Conservation (phyloP, 1,284 basidiomycete species). For the Vanrija sp. region DNA sequence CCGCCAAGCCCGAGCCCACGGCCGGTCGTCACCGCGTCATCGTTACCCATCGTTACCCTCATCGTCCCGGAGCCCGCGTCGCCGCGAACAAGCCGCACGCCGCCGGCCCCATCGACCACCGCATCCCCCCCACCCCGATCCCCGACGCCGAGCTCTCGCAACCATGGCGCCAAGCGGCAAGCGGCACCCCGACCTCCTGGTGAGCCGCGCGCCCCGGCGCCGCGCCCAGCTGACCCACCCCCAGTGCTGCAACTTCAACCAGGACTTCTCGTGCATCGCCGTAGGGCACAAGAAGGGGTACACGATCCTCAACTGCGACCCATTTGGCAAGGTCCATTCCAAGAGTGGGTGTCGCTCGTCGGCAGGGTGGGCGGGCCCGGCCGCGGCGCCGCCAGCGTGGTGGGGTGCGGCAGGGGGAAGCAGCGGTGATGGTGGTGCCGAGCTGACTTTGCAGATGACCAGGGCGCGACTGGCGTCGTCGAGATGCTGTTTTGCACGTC, state of each 20-base stretch:
- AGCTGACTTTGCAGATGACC: constrained; percentile 56
- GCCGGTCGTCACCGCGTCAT: neutral
- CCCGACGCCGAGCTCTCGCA: neutral
- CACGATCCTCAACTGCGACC: constrained; percentile 95
- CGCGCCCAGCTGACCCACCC: neutral
- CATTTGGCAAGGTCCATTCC: constrained; percentile 91
- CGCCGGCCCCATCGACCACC: neutral
- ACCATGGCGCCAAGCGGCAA: constrained; percentile 27
- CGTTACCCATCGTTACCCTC: no score
- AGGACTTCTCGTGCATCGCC: constrained; percentile 66
- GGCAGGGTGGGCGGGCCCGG: neutral
- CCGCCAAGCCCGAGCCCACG: neutral
- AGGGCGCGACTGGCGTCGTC: constrained; percentile 89
- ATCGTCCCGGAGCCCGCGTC: no score
- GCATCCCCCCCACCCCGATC: neutral
- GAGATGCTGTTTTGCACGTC: constrained; percentile 99
- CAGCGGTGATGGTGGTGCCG: neutral
- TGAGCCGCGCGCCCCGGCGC: constrained; percentile 10
- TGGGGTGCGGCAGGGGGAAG: neutral
- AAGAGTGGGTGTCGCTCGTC: constrained; percentile 58
- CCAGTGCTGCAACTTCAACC: constrained; percentile 50
- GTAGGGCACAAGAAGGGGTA: constrained; percentile 95
- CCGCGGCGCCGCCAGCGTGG: neutral
- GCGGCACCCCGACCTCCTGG: constrained; percentile 47
- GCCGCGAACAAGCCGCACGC: no score